Evolutionary conservation across 2,329 filamentous ascomycete genomes (phyloP), one percentile per base, ranked within the genome.

Genomic region (Botrytis deweyae): DNA sequence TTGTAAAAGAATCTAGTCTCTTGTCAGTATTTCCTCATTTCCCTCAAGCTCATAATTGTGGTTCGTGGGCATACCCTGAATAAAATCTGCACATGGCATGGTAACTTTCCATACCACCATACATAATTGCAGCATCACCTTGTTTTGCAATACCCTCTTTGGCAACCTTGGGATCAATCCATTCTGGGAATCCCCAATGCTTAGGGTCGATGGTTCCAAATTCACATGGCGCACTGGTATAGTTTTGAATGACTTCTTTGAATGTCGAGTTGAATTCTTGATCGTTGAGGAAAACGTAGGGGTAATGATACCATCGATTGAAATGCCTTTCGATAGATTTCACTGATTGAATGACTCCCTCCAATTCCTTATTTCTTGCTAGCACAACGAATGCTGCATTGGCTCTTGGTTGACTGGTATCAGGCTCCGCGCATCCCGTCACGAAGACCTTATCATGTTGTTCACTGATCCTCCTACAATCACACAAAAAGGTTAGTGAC

Each of bases 11-110:
- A 96, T 62, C 94, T 91, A 74, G 58, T 40, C 49, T 20, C 29
- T 33, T 65, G 78, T 79, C 74, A 80, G 75, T 64, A 70, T 40
- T 65, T 40, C 16, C 33, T 55, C 36, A 46, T n/a, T 42, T 9
- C 12, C 36, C 33, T 22, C 70, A 67, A 59, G 38, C 22, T 55
- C 38, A 58, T 38, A 18, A 18, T 72, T 59, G 55, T 52, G 74
- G 42, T 40, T 49, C 18, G 58, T 61, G 29, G 33, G 84, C 90
- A 80, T 86, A 96, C 92, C 95, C 96, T 76, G 96, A 99, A 85
- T 99, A 99, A 86, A 99, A 99, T 79, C 96, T 90, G 83, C 96
- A 99, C 96, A 99, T 99, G 84, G 97, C 92, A 81, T 99, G 96
- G 82, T 99, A 99, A 84, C 95, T 98, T 83, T 98, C 96, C 87